Percentiles rank a stretch among this genome's conserved stretches.
Conservation (phyloP, 441 rosid species). For the Syzygium malaccense region DNA sequence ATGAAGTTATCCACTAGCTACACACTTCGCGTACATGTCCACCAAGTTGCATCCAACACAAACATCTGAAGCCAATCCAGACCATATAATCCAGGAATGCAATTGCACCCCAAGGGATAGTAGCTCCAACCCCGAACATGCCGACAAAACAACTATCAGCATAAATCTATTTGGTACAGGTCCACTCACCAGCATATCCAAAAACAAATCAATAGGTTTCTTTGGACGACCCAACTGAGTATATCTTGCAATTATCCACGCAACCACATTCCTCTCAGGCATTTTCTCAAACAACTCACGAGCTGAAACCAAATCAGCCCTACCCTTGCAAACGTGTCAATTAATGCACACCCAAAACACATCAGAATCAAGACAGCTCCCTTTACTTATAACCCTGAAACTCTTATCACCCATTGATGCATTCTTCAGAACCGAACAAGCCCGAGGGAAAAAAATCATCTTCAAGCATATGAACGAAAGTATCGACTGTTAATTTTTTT, state of each 20-base stretch:
- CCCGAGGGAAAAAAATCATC: conserved; percentile 34
- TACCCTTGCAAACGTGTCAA: conserved; percentile 46
- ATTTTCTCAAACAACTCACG: conserved; percentile 44
- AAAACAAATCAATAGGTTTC: conserved; percentile 31
- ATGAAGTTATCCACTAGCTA: conserved; percentile 27
- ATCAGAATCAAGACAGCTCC: conserved; percentile 33
- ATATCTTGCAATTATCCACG: conserved; percentile 51
- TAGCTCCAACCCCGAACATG: conserved; percentile 28
- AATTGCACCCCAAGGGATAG: conserved; percentile 37
- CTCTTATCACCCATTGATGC: conserved; percentile 21
- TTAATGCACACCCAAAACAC: conserved; percentile 44
- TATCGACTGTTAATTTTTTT: neutral
- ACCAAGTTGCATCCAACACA: conserved; percentile 59
- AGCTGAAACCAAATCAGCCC: conserved; percentile 29
- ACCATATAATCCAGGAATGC: conserved; percentile 47
- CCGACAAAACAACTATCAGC: conserved; percentile 32
- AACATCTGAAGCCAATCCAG: conserved; percentile 38
- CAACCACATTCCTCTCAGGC: conserved; percentile 35
- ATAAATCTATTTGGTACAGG: conserved; percentile 41
- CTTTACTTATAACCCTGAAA: conserved; percentile 32
- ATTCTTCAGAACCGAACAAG: conserved; percentile 29
- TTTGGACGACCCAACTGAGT: conserved; percentile 29
- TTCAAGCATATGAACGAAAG: conserved; percentile 38
- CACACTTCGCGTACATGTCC: conserved; percentile 61
- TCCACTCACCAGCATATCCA: conserved; percentile 34